Percentiles rank a stretch among this genome's conserved stretches.
Conservation (phyloP, 768 basidiomycete species). For the Rhodotorula taiwanensis region DNA sequence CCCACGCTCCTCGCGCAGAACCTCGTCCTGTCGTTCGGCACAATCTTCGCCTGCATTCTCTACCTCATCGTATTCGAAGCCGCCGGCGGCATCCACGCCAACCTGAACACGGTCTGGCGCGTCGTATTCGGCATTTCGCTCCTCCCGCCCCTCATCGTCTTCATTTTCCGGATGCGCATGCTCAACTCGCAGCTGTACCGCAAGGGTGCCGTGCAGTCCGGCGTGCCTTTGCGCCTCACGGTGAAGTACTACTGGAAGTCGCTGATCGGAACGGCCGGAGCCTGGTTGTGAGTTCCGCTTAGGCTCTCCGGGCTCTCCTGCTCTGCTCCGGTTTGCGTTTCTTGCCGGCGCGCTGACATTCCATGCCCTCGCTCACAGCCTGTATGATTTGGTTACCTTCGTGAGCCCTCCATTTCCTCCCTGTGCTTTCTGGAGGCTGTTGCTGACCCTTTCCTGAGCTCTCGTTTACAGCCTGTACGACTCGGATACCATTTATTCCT, state of each 20-base stretch:
- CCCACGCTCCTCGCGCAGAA: constrained; percentile 5
- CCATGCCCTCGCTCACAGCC: neutral
- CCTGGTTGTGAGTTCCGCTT: constrained; percentile 50
- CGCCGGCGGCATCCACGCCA: constrained; percentile 53
- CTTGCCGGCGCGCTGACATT: no score
- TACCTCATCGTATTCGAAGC: constrained; percentile 65
- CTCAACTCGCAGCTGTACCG: constrained; percentile 53
- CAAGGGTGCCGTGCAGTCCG: constrained; percentile 29
- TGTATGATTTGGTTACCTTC: constrained; percentile 65
- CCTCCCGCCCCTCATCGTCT: constrained; percentile 53
- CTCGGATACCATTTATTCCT: no score
- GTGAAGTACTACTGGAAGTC: constrained; percentile 59
- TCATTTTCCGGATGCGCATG: constrained; percentile 68
- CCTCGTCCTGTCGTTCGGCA: constrained; percentile 53
- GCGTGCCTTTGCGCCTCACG: constrained; percentile 58
- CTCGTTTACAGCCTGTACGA: no score
- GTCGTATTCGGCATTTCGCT: constrained; percentile 25
- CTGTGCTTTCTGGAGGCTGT: no score
- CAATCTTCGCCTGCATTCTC: constrained; percentile 59
- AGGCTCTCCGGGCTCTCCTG: no score
- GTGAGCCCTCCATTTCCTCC: no score
- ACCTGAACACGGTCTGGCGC: constrained; percentile 62
- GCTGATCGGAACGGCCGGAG: constrained; percentile 65
- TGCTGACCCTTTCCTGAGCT: no score
- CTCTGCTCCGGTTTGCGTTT: no score